phyloP scores from a whole-genome alignment of 169 alveolate genomes.

The Plasmodium sp. region DNA sequence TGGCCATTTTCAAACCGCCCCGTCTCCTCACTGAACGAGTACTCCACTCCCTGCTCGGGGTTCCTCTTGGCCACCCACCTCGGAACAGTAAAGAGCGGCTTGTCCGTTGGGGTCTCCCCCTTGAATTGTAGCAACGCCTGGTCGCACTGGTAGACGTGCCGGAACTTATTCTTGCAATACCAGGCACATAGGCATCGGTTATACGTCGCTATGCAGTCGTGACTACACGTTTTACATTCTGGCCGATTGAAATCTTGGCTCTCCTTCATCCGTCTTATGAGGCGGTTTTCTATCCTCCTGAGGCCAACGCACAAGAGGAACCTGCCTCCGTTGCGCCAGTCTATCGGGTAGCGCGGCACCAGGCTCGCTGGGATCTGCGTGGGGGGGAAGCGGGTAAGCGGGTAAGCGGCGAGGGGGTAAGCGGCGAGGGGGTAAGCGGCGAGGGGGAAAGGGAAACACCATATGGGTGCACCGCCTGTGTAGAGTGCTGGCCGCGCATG shows the following conservation, averaged over 20 bases:
- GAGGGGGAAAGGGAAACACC: background rate
- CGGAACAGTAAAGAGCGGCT: slow-evolving; percentile 79
- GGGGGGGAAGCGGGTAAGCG: background rate
- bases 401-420: background rate
- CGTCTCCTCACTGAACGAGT: background rate
- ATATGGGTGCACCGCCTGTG: background rate
- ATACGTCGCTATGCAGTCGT: slow-evolving; percentile 80
- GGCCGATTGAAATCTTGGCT: slow-evolving; percentile 78
- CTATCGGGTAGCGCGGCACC: slow-evolving; percentile 89
- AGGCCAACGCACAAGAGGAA: slow-evolving; percentile 86
- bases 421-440: background rate
- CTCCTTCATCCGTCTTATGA: slow-evolving; percentile 78
- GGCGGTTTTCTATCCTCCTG: slow-evolving; percentile 85
- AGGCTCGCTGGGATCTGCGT: slow-evolving; percentile 87
- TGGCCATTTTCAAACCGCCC: background rate
- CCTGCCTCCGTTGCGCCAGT: slow-evolving; percentile 93
- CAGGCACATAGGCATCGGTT: slow-evolving; percentile 84
- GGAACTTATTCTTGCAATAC: slow-evolving; percentile 58
- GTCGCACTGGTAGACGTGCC: slow-evolving; percentile 76
- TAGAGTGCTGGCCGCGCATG: background rate
- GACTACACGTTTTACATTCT: slow-evolving; percentile 84
- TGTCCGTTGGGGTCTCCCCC: slow-evolving; percentile 79
- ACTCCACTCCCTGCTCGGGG: background rate
- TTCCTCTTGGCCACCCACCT: slow-evolving; percentile 79
- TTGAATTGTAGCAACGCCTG: slow-evolving; percentile 76